Evolutionary conservation across 2,329 filamentous ascomycete genomes (phyloP).

Genomic region (Pseudogymnoascus sp.): DNA sequence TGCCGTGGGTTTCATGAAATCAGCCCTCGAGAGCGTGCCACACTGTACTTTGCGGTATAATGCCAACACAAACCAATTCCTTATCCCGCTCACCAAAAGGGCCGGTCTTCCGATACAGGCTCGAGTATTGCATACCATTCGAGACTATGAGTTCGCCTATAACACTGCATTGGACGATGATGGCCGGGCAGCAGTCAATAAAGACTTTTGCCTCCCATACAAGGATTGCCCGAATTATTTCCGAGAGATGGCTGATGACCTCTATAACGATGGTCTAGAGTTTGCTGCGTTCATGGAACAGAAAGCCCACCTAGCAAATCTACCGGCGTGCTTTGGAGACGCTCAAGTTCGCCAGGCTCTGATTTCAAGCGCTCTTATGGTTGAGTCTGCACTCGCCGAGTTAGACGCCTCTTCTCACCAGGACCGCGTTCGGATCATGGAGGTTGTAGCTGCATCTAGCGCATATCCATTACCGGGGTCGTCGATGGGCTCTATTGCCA

Average conservation of each 20-base stretch:
- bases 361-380: neutral
- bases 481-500: neutral
- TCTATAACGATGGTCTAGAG: neutral
- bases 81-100: neutral
- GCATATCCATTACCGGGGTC: neutral
- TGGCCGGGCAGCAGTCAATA: neutral
- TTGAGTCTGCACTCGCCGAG: neutral
- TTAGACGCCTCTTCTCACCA: neutral
- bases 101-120: slow-evolving; percentile 3
- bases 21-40: neutral
- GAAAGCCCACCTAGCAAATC: neutral
- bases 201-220: neutral
- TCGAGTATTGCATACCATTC: neutral
- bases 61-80: neutral
- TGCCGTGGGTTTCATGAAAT: neutral
- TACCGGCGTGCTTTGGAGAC: neutral
- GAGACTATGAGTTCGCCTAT: neutral
- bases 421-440: neutral
- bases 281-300: neutral
- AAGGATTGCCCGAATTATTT: neutral
- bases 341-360: neutral
- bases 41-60: neutral
- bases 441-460: neutral
- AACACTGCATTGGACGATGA: neutral
- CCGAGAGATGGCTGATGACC: neutral